Evolutionary conservation across 106 monocot species (phyloP).

Genomic region (Acorus calamus): DNA sequence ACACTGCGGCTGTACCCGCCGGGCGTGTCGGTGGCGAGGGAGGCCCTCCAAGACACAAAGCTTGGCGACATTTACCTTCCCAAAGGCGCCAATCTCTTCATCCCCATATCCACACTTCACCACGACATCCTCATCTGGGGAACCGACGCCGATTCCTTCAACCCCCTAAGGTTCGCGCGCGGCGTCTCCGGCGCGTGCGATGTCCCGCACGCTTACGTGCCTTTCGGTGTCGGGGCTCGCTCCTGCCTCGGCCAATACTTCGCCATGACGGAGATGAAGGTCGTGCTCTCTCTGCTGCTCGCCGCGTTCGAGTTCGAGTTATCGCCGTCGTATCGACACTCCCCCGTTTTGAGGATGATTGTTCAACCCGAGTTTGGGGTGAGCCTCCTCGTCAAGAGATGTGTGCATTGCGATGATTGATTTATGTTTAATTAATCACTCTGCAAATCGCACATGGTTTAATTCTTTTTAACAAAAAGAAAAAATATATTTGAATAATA

Average conservation of each 20-base stretch:
- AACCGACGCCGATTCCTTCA: slow-evolving; percentile 35
- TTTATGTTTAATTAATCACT: too few species aligned
- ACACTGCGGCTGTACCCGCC: slow-evolving; percentile 34
- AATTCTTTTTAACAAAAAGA: too few species aligned
- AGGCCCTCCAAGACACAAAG: slow-evolving; percentile 26
- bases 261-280: slow-evolving; percentile 39
- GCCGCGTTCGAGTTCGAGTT: slow-evolving; percentile 31
- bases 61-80: slow-evolving; percentile 27
- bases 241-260: slow-evolving; percentile 39
- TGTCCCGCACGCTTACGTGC: slow-evolving; percentile 31
- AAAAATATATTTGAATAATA: too few species aligned
- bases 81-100: slow-evolving; percentile 32
- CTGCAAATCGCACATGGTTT: too few species aligned
- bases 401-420: too few species aligned
- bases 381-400: slow-evolving; percentile 18
- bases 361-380: slow-evolving; percentile 47
- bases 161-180: slow-evolving; percentile 42
- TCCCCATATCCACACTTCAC: slow-evolving; percentile 38
- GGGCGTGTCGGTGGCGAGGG: slow-evolving; percentile 14
- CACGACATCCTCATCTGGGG: slow-evolving; percentile 54
- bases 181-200: slow-evolving; percentile 35
- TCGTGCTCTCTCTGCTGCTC: slow-evolving; percentile 33
- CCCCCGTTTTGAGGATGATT: slow-evolving; percentile 27
- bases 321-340: slow-evolving; percentile 37
- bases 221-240: slow-evolving; percentile 37